These are phyloP conservation scores for Croton setiger DNA, from an alignment of 441 rosid genomes.

Conservation along the genomic window DNA sequence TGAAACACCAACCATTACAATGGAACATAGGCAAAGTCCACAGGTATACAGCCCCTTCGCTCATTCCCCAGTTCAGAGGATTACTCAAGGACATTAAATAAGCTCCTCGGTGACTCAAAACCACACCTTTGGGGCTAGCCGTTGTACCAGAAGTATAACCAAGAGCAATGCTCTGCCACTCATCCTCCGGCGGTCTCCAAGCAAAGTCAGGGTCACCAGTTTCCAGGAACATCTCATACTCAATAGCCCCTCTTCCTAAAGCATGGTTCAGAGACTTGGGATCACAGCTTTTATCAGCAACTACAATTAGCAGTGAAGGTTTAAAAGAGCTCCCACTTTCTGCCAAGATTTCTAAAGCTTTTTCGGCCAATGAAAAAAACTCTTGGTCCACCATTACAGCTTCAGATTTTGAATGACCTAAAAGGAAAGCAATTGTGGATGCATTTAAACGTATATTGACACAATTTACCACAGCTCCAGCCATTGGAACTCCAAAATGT, in stretches of 20 bases:
- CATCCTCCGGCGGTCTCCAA: slow-evolving; percentile 81
- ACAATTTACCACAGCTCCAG: slow-evolving; percentile 73
- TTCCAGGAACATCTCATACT: slow-evolving; percentile 67
- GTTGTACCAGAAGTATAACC: slow-evolving; percentile 97
- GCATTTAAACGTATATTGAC: slow-evolving; percentile 84
- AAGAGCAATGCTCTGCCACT: slow-evolving; percentile 86
- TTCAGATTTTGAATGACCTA: slow-evolving; percentile 64
- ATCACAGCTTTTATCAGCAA: slow-evolving; percentile 71
- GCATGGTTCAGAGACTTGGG: slow-evolving; percentile 48
- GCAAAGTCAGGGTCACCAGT: slow-evolving; percentile 61
- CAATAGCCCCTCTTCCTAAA: slow-evolving; percentile 60
- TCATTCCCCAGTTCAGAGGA: slow-evolving; percentile 69
- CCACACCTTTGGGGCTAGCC: slow-evolving; percentile 85
- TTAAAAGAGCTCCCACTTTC: slow-evolving; percentile 45
- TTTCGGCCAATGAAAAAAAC: slow-evolving; percentile 60
- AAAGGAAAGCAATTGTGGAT: slow-evolving; percentile 60
- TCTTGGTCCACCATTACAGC: slow-evolving; percentile 85
- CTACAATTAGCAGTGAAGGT: slow-evolving; percentile 60
- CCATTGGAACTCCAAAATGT: slow-evolving; percentile 92
- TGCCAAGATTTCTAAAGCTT: slow-evolving; percentile 56
- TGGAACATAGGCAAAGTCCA: slow-evolving; percentile 98
- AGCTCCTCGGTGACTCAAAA: slow-evolving; percentile 81
- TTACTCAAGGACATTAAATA: slow-evolving; percentile 67
- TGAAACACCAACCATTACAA: slow-evolving; percentile 84
- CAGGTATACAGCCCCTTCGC: slow-evolving; percentile 69